Percentiles rank a stretch among this genome's conserved stretches.
Evolutionary conservation across 768 basidiomycete genomes (phyloP).

Genomic region (Russula dissimulans): DNA sequence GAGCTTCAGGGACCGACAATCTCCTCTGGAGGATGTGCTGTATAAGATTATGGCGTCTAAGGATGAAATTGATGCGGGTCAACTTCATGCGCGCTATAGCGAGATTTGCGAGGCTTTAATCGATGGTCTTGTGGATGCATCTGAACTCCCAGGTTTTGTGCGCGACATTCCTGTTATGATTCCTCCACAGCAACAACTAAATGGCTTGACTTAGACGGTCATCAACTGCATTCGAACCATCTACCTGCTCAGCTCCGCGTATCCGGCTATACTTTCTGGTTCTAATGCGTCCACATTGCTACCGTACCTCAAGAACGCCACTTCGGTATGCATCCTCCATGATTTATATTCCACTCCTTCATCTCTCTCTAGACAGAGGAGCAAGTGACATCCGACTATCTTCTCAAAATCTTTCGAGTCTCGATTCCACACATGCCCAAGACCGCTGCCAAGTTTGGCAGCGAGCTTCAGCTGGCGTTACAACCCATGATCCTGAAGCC

Average conservation of each 20-base stretch:
- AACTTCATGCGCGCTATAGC: constrained; percentile 57
- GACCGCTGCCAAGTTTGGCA: constrained; percentile 80
- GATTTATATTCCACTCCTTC: background rate
- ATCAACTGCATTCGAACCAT: constrained; percentile 81
- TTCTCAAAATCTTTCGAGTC: constrained; percentile 80
- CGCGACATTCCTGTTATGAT: constrained; percentile 24
- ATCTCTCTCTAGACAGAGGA: constrained; percentile 57
- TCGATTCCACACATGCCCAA: constrained; percentile 85
- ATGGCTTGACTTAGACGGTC: constrained; percentile 44
- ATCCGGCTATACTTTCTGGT: constrained; percentile 77
- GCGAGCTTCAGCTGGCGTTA: constrained; percentile 70
- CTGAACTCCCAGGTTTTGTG: constrained; percentile 69
- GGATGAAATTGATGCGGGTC: constrained; percentile 41
- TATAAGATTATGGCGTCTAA: constrained; percentile 75
- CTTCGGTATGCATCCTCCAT: constrained; percentile 42
- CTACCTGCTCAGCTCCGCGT: constrained; percentile 70
- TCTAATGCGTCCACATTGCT: constrained; percentile 77
- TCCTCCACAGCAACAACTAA: background rate
- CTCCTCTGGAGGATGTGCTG: constrained; percentile 75
- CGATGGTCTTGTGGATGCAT: constrained; percentile 81
- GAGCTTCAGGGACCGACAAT: constrained; percentile 74
- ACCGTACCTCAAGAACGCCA: constrained; percentile 81
- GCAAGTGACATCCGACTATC: constrained; percentile 70
- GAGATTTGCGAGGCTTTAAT: constrained; percentile 83
- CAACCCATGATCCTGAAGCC: constrained; percentile 92